These are phyloP conservation scores for Oemleria cerasiformis DNA, from an alignment of 306 rosid species.

Conservation along the genomic window DNA sequence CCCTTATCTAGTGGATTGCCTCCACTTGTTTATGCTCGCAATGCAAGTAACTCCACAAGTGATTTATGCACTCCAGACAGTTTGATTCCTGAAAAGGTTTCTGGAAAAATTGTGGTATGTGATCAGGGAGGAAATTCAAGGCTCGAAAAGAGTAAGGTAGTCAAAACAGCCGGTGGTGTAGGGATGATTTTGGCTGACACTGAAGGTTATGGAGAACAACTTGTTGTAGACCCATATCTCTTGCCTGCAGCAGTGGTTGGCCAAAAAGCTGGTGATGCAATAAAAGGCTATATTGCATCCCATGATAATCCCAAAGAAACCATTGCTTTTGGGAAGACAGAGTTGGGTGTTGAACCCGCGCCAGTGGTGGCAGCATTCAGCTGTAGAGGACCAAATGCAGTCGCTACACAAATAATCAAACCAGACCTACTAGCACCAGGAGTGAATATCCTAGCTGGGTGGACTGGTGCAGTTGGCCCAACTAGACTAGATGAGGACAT, in stretches of 20 bases:
- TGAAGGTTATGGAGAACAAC: conserved; percentile 50
- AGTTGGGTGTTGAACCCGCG: conserved; percentile 58
- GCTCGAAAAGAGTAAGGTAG: conserved; percentile 42
- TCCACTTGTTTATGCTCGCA: conserved; percentile 54
- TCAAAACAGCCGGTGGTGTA: conserved; percentile 56
- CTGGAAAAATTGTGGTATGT: conserved; percentile 71
- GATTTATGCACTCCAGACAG: conserved; percentile 31
- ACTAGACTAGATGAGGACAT: conserved; percentile 37
- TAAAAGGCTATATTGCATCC: conserved; percentile 44
- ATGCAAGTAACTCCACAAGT: conserved; percentile 32
- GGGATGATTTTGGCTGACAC: conserved; percentile 69
- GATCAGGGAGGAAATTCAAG: conserved; percentile 44
- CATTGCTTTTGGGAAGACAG: conserved; percentile 39
- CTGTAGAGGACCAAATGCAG: conserved; percentile 73
- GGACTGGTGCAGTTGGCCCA: conserved; percentile 60
- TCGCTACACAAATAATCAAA: conserved; percentile 52
- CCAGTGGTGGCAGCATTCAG: conserved; percentile 73
- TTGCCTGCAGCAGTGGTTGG: conserved; percentile 60
- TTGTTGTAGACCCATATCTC: conserved; percentile 47
- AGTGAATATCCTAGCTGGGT: conserved; percentile 74
- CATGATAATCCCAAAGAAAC: conserved; percentile 43
- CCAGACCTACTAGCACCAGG: conserved; percentile 87
- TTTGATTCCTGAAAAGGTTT: conserved; percentile 43
- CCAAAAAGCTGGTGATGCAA: conserved; percentile 38
- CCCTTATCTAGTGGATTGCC: conserved; percentile 28